Conservation (phyloP, 257 asterid species). For the Solanum tarijense region DNA sequence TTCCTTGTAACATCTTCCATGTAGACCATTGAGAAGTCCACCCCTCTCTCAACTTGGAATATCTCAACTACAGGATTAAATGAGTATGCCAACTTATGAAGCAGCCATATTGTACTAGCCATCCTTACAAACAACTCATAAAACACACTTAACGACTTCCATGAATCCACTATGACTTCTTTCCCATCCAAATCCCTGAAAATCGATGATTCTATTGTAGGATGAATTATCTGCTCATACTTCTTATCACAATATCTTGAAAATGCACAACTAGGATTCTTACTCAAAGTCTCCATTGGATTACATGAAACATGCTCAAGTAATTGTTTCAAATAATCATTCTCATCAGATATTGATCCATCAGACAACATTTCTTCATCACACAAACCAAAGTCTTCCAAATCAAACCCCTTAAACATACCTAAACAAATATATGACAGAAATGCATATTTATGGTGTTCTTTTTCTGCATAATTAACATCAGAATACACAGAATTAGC, state of each 20-base stretch:
- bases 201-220: slow-evolving; percentile 79
- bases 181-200: slow-evolving; percentile 64
- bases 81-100: slow-evolving; percentile 72
- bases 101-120: slow-evolving; percentile 92
- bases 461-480: slow-evolving; percentile 39
- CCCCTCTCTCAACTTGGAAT: slow-evolving; percentile 81
- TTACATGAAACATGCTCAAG: slow-evolving; percentile 61
- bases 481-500: slow-evolving; percentile 49
- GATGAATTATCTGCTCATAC: slow-evolving; percentile 81
- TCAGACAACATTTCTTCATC: slow-evolving; percentile 18
- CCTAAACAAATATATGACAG: slow-evolving; percentile 65
- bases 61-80: slow-evolving; percentile 69
- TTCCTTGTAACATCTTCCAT: slow-evolving; percentile 75
- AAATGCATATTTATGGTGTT: slow-evolving; percentile 65
- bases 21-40: slow-evolving; percentile 65
- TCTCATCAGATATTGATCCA: slow-evolving; percentile 9
- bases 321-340: slow-evolving; percentile 39
- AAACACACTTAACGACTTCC: slow-evolving; percentile 74
- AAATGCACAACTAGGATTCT: slow-evolving; percentile 60
- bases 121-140: slow-evolving; percentile 77
- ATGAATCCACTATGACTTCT: slow-evolving; percentile 73
- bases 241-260: slow-evolving; percentile 71
- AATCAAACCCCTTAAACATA: slow-evolving; percentile 69
- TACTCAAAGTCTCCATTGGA: slow-evolving; percentile 69
- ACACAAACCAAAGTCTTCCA: slow-evolving; percentile 43